Evolutionary conservation across 345 rosid genomes (phyloP), one percentile per base, ranked within the genome.

Genomic region (Ricinus communis): DNA sequence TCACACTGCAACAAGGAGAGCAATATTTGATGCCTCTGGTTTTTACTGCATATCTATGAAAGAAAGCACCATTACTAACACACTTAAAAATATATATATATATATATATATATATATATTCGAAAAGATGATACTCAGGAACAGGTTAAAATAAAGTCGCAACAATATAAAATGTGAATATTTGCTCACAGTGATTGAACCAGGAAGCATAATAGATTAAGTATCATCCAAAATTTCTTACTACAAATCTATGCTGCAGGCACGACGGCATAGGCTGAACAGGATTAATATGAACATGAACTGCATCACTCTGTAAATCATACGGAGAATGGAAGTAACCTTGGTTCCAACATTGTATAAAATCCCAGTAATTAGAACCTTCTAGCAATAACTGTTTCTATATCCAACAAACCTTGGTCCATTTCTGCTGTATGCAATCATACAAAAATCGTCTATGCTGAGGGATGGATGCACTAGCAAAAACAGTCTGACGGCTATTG

Each of bases 381-480:
- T 43, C 12, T 58, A 75, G 7, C n/a, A 66, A 56, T 25, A 73
- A 71, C 36, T 38, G 60, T 43, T 31, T 43, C 47, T 43, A 43
- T 4, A 4, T 51, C 68, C 76, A 71, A 55, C 74, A 22, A 33
- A 93, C 97, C 96, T 88, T 91, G 71, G 93, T 94, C 98, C 98
- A 94, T 71, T 94, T 91, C 78, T 90, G 97, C 71, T 90, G 98
- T 54, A 91, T 79, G 74, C 97, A 91, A 55, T 91, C 96, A 71
- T 87, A 83, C 49, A 91, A 62, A 78, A 94, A 94, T 76, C 91
- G 81, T 36, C 84, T 86, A 71, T 91, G 97, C 76, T 94, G 97
- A 54, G 97, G 98, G 59, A 91, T 87, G 74, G 98, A 94, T 65
- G 98, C 98, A 80, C 98, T 88, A 28, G 95, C 95, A 69, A 94